Evolutionary conservation across 371 early-diverging fungal genomes (phyloP), one percentile per base, ranked within the genome.

Genomic region (Mortierella sp.): DNA sequence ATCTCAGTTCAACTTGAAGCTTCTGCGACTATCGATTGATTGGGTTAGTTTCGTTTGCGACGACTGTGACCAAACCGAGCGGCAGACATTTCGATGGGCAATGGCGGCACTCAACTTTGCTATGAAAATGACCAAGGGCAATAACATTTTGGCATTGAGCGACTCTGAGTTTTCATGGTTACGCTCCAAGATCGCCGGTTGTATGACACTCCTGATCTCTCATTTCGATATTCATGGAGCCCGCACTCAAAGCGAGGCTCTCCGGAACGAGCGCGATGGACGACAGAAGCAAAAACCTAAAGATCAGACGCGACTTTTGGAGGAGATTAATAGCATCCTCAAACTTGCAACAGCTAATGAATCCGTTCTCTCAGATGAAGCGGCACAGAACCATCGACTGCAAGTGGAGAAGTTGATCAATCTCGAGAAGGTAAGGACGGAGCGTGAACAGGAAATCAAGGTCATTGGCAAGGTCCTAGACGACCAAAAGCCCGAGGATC

Each of bases 71-170:
- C 92, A 92, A 0, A 89, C 89, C 17, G 94, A 94, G 58, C 85
- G 91, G 26, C 93, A 92, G 73, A 96, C 96, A 0, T 94, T 95
- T 85, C 89, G 94, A 28, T 96, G 96, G 96, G 93, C 93, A 4
- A 92, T 96, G 45, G 85, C 90, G 55, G 96, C 96, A 1, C 87
- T 96, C 2, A 94, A 95, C 75, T 94, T 94, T 77, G 92, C 94
- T 2, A 93, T 94, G 90, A 81, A 88, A 22, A 90, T 93, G 85
- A 92, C 93, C 60, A 88, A 91, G n/a, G 93, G 93, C 55, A 89
- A 88, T 62, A 90, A 91, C 32, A 90, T 95, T 51, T 85, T 92
- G 5, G 87, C 89, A 4, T 78, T 93, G 69, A 86, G 81, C 7
- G 93, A 92, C 58, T 76, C 82, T 9, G 95, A 94, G 53, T 96